Conservation (phyloP, 306 rosid species). For the Quercus wislizeni region DNA sequence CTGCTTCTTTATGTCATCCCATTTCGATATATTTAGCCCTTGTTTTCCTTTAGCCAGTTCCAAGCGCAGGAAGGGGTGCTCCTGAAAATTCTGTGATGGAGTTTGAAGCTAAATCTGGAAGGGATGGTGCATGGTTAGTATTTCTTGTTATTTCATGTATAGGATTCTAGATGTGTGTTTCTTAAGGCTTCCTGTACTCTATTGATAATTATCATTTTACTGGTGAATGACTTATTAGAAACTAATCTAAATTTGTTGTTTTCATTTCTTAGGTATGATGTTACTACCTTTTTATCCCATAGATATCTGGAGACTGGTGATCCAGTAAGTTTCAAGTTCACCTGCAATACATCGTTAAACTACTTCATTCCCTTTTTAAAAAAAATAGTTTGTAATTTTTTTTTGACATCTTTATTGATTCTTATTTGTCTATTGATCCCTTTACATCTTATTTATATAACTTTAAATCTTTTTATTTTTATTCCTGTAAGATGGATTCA, state of each 20-base stretch:
- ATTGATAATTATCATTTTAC: constrained; percentile 7
- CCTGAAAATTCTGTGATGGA: constrained; percentile 71
- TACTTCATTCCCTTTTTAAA: not conserved
- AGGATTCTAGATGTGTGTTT: constrained; percentile 8
- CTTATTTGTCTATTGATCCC: not conserved
- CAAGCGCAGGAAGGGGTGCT: constrained; percentile 53
- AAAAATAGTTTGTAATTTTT: not conserved
- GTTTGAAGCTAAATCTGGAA: constrained; percentile 96
- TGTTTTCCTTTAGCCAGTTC: constrained; percentile 45
- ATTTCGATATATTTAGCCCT: constrained; percentile 16
- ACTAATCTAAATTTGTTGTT: constrained; percentile 4
- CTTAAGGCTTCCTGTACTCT: constrained; percentile 9
- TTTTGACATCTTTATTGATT: not conserved
- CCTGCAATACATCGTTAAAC: constrained; percentile 1
- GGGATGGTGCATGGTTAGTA: constrained; percentile 98
- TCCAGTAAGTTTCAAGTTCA: constrained; percentile 62
- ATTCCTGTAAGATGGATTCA: not conserved
- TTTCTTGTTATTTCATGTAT: constrained; percentile 29
- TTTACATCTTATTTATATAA: not conserved
- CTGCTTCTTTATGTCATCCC: constrained; percentile 11
- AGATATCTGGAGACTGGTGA: constrained; percentile 79
- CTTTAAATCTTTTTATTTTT: not conserved
- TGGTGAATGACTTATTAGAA: constrained; percentile 8
- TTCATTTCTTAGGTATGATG: constrained; percentile 74
- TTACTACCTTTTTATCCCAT: constrained; percentile 76